Percentiles rank a stretch among this genome's conserved stretches.
Conservation (phyloP, 208 protist genomes). For the Tritrichomonas foetus region DNA sequence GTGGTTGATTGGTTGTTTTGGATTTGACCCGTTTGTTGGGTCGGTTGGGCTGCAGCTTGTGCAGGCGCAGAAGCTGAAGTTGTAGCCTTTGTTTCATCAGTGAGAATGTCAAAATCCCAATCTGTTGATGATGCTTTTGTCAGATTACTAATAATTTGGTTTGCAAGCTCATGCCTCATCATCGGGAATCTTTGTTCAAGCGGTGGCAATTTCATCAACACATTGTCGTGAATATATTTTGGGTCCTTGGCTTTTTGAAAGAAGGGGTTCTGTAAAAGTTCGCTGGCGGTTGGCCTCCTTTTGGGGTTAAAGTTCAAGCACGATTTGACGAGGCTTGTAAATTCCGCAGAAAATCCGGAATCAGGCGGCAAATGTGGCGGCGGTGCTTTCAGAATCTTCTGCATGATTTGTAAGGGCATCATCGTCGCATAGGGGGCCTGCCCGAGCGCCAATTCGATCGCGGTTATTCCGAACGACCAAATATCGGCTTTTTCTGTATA, state of each 20-base stretch:
- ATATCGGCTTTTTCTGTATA: conserved; percentile 63
- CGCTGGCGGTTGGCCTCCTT: conserved; percentile 43
- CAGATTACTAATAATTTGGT: no score
- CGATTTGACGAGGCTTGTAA: conserved; percentile 50
- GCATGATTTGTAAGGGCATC: conserved; percentile 45
- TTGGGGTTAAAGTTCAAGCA: conserved; percentile 56
- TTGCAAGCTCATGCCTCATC: no score
- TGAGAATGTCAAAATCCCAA: no score
- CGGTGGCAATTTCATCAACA: no score
- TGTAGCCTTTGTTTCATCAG: no score
- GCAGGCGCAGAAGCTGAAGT: no score
- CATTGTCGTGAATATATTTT: no score
- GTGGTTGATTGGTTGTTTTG: no score
- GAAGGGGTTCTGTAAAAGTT: conserved; percentile 50
- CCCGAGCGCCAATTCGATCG: conserved; percentile 59
- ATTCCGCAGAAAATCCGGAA: conserved; percentile 41
- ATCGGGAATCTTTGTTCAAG: no score
- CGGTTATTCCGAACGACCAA: conserved; percentile 64
- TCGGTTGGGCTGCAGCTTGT: no score
- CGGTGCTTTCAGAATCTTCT: not conserved
- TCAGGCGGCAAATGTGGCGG: not conserved
- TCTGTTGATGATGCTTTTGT: no score
- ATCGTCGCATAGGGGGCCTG: conserved; percentile 53
- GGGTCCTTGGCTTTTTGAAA: conserved; percentile 33
- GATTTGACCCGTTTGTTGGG: no score